Conservation (phyloP, 1,284 basidiomycete genomes). For the Cutaneotrichosporon arboriforme region DNA sequence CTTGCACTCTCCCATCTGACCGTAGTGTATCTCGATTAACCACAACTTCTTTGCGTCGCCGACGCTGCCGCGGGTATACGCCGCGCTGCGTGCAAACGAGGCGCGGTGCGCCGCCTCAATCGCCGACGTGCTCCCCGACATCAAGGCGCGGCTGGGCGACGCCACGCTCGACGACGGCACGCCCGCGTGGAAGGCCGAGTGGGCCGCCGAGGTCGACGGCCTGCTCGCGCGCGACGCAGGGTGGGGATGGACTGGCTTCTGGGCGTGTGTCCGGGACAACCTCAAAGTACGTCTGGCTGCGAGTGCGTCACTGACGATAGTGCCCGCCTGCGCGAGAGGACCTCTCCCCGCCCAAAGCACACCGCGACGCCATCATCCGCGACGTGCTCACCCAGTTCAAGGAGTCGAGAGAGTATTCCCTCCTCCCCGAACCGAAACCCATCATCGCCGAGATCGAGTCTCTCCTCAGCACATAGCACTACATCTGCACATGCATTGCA, state of each 20-base stretch:
- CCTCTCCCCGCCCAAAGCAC: constrained; percentile 19
- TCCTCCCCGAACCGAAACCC: constrained; percentile 20
- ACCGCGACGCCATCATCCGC: constrained; percentile 23
- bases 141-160: constrained; percentile 6
- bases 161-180: constrained; percentile 6
- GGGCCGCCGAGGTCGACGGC: constrained; percentile 49
- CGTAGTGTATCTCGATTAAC: constrained; percentile 51
- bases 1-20: neutral
- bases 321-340: constrained; percentile 20
- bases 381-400: constrained; percentile 26
- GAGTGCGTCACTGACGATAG: constrained; percentile 11
- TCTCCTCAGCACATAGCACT: constrained; percentile 2
- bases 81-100: constrained; percentile 45
- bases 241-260: constrained; percentile 50
- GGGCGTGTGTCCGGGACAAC: constrained; percentile 36
- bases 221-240: constrained; percentile 50
- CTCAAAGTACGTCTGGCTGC: constrained; percentile 25
- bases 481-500: constrained; percentile 1
- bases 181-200: constrained; percentile 48
- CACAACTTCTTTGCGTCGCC: constrained; percentile 54
- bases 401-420: constrained; percentile 23
- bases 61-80: constrained; percentile 51
- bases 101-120: constrained; percentile 48
- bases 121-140: constrained; percentile 45
- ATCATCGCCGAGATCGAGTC: constrained; percentile 24